Evolutionary conservation across 2,329 filamentous ascomycete genomes (phyloP).

Genomic region (Elsinoe fawcettii): DNA sequence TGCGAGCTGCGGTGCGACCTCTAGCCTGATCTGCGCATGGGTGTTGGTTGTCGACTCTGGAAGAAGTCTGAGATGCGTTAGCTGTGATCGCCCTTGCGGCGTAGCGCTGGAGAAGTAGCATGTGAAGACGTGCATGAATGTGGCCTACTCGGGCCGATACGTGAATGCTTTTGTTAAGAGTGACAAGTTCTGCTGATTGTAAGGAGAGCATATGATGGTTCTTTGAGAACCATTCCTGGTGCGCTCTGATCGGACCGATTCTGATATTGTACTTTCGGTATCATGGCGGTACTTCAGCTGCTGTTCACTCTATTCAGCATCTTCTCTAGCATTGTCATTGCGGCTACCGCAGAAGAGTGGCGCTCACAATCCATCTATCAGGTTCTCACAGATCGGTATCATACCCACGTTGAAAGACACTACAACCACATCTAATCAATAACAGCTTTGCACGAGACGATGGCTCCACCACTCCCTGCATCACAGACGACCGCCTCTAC

Average conservation of each 20-base stretch:
- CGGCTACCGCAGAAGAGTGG: slow-evolving; percentile 29
- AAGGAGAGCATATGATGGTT: not conserved
- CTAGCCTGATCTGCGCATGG: not conserved
- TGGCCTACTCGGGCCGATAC: not conserved
- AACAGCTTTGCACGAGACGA: slow-evolving; percentile 33
- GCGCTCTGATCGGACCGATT: not conserved
- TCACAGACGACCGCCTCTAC: slow-evolving; percentile 36
- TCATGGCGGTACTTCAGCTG: not conserved
- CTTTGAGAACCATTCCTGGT: not conserved
- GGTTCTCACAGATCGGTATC: slow-evolving; percentile 35
- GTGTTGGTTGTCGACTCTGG: not conserved
- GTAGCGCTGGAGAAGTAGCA: not conserved
- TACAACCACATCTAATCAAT: not conserved
- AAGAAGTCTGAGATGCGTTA: not conserved
- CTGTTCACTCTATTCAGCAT: not conserved
- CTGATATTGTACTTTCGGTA: not conserved
- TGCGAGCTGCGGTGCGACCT: not conserved
- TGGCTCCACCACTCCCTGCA: slow-evolving; percentile 33
- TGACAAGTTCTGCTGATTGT: not conserved
- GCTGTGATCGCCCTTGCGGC: not conserved
- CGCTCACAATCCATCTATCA: slow-evolving; percentile 36
- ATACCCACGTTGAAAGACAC: not conserved
- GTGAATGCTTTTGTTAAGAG: not conserved
- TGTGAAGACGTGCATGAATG: not conserved
- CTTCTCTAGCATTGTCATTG: slow-evolving; percentile 1